Evolutionary conservation across 371 early-diverging fungal species (phyloP), one percentile per base, ranked within the genome.

Genomic region (Homolaphlyctis polyrhiza): DNA sequence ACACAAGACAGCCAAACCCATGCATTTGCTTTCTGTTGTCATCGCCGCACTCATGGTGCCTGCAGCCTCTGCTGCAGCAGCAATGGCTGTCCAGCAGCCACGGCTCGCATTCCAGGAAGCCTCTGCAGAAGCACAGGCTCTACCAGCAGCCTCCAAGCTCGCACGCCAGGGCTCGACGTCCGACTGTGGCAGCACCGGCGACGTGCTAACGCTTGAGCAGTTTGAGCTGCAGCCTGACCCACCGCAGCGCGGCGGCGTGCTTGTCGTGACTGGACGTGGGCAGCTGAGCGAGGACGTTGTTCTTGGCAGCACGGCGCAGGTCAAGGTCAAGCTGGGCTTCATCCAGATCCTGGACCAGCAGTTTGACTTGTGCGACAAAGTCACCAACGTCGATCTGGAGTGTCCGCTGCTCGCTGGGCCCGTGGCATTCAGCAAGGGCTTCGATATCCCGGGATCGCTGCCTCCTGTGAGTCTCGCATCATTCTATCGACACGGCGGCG

Each of bases 331-430:
- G 61, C 68, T 80, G 18, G 80, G 80, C 55, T 59, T 77, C 58
- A 74, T 80, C 60, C 73, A 77, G 65, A 66, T 80, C n/a, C 45
- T 72, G 23, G 73, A 80, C 51, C 43, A 50, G 14, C 50, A 43
- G 43, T 34, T 72, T 32, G 71, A 77, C 61, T 45, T 80, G 43
- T 80, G 80, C 64, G 72, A 78, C 43, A 68, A 80, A 62, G 64
- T 64, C 30, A 61, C 57, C 36, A 45, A 68, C 51, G 69, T 80
- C 49, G 75, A 68, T 21, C 32, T 57, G 48, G 66, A 68, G 52
- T 80, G 80, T 58, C 80, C 80, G 43, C 54, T 80, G 18, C 65
- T 66, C 59, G 64, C 75, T 67, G 80, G 80, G 21, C 61, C 62
- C 33, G 55, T 72, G 35, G 63, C 64, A 27, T 64, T 80, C 51